A percentile compares a stretch with the other conserved stretches of the same genome.
Evolutionary conservation across 1,139 yeast genomes (phyloP).

Genomic region (Pichia norvegensis): DNA sequence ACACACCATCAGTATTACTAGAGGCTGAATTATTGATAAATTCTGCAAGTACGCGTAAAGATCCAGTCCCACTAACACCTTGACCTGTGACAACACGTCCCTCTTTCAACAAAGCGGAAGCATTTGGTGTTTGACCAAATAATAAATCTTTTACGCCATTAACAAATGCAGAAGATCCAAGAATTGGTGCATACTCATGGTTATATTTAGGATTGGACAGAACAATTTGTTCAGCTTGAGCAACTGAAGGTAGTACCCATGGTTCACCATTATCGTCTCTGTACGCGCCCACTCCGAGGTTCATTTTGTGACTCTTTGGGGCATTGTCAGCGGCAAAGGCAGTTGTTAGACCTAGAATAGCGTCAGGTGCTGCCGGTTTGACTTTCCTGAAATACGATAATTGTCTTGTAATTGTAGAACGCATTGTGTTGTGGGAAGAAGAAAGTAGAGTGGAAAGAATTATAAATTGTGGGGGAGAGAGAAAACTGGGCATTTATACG

Average conservation of each 20-base stretch:
- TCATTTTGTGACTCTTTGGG: slow-evolving; percentile 52
- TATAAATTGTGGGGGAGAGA: neutral
- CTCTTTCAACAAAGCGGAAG: slow-evolving; percentile 36
- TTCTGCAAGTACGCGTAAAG: slow-evolving; percentile 49
- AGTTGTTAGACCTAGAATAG: slow-evolving; percentile 61
- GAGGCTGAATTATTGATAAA: slow-evolving; percentile 36
- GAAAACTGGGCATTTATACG: too few relatives aligned
- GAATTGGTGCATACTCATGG: slow-evolving; percentile 53
- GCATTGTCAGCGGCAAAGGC: slow-evolving; percentile 49
- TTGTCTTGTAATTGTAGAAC: neutral
- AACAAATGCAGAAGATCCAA: slow-evolving; percentile 44
- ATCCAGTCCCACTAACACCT: slow-evolving; percentile 56
- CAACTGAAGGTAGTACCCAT: slow-evolving; percentile 80
- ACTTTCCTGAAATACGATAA: slow-evolving; percentile 2
- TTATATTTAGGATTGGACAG: slow-evolving; percentile 37
- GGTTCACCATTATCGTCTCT: slow-evolving; percentile 80
- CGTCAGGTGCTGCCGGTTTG: slow-evolving; percentile 57
- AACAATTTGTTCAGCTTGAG: slow-evolving; percentile 46
- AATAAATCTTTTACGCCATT: slow-evolving; percentile 42
- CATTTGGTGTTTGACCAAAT: slow-evolving; percentile 17
- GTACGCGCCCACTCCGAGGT: slow-evolving; percentile 89
- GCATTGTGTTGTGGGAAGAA: neutral
- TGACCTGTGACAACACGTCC: slow-evolving; percentile 48
- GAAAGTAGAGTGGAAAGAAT: neutral
- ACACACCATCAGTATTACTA: neutral